Conservation (phyloP, 2,329 filamentous ascomycete species). For the Cordyceps militaris region DNA sequence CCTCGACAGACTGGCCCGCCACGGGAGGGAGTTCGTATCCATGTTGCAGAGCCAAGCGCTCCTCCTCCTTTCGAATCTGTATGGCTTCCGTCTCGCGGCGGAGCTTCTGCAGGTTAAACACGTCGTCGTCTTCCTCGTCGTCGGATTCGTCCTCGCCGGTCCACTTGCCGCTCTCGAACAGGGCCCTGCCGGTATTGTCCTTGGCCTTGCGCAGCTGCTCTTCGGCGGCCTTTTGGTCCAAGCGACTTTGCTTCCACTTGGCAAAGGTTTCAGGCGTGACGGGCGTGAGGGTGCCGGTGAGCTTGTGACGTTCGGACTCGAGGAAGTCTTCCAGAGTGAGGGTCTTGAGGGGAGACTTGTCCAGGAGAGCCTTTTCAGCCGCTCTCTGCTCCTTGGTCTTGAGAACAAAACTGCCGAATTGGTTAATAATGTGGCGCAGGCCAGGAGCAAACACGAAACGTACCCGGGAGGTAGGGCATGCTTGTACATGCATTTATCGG, state of each 20-base stretch:
- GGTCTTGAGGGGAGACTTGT: conserved; percentile 91
- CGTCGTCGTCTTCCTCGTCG: conserved; percentile 53
- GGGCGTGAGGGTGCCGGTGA: conserved; percentile 84
- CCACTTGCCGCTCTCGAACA: conserved; percentile 98
- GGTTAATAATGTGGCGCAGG: conserved; percentile 21
- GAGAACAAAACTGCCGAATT: conserved; percentile 66
- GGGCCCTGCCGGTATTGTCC: conserved; percentile 86
- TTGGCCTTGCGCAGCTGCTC: conserved; percentile 84
- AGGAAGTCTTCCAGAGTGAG: conserved; percentile 96
- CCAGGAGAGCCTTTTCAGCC: conserved; percentile 89
- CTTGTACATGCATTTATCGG: conserved; percentile 97
- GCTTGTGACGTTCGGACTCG: conserved; percentile 91
- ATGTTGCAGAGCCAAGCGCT: conserved; percentile 42
- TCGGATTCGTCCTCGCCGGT: conserved; percentile 58
- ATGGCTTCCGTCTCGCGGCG: conserved; percentile 77
- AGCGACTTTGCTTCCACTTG: conserved; percentile 91
- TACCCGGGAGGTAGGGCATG: conserved; percentile 92
- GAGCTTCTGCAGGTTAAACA: conserved; percentile 77
- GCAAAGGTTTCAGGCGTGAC: conserved; percentile 90
- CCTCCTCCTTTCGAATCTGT: conserved; percentile 69
- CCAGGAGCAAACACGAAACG: conserved; percentile 29
- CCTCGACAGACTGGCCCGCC: not conserved
- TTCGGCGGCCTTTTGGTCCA: conserved; percentile 94
- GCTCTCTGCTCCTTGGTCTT: conserved; percentile 97
- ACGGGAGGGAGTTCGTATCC: conserved; percentile 18